A percentile compares a stretch with the other conserved stretches of the same genome.
Evolutionary conservation across 495 filamentous ascomycete genomes (phyloP).

Genomic region (Neurospora cerealis): DNA sequence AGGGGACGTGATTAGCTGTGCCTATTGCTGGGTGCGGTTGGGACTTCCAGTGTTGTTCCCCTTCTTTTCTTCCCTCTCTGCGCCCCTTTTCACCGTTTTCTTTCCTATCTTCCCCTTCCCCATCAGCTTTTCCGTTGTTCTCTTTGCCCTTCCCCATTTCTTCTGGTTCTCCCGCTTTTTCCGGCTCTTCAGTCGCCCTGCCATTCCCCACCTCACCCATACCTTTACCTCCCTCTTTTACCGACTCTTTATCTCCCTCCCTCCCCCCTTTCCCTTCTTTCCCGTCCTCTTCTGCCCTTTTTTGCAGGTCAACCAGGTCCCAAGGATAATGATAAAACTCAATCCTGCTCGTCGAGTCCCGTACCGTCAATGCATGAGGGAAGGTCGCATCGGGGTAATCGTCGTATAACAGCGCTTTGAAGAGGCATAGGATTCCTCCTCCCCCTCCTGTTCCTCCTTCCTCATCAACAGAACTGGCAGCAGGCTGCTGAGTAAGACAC

Average conservation of each 20-base stretch:
- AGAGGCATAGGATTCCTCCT: constrained; percentile 2
- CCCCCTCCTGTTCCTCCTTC: not conserved
- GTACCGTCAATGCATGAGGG: constrained; percentile 3
- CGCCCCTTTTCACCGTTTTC: not conserved
- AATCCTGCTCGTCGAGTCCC: constrained; percentile 4
- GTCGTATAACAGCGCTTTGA: constrained; percentile 2
- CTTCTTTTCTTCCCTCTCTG: not conserved
- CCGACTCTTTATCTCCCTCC: not conserved
- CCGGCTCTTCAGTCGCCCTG: not conserved
- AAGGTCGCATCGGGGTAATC: not conserved
- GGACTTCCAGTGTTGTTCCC: not conserved
- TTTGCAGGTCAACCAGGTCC: not conserved
- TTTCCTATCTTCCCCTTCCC: not conserved
- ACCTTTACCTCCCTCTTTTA: not conserved
- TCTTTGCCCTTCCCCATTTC: not conserved
- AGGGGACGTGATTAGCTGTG: constrained; percentile 1
- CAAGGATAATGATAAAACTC: constrained; percentile 3
- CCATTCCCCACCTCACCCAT: not conserved
- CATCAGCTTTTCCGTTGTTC: not conserved
- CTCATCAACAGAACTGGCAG: no score
- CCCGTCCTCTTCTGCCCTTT: not conserved
- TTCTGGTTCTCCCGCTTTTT: rapidly evolving
- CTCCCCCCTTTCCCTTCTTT: not conserved
- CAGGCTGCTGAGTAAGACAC: constrained; percentile 4
- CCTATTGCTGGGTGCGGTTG: not conserved